phyloP scores from a whole-genome alignment of 1,284 basidiomycete genomes.

The Fomitopsis palustris region DNA sequence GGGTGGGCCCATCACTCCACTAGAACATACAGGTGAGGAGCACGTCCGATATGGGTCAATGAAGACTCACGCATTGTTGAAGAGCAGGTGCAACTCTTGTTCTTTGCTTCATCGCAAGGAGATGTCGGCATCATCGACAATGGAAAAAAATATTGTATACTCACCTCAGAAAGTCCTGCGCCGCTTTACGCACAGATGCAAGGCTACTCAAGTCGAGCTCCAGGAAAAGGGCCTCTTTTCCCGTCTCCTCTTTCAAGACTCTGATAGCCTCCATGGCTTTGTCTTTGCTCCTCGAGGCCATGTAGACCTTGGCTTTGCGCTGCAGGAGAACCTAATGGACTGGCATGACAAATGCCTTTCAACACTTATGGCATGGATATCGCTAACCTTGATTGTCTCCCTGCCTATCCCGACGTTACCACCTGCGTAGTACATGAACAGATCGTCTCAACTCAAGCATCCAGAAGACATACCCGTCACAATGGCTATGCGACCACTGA shows the following conservation, averaged over 20 bases:
- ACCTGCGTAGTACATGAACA: conserved; percentile 5
- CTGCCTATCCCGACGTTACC: conserved; percentile 19
- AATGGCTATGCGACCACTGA: conserved; percentile 42
- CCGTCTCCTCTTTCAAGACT: conserved; percentile 32
- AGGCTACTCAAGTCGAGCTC: conserved; percentile 49
- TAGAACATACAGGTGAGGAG: conserved; percentile 21
- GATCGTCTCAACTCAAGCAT: neutral
- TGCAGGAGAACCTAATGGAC: conserved; percentile 32
- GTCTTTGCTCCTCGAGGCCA: conserved; percentile 40
- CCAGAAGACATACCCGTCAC: conserved; percentile 31
- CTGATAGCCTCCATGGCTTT: conserved; percentile 43
- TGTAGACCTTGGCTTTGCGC: conserved; percentile 52
- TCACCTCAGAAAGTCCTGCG: conserved; percentile 34
- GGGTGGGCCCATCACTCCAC: conserved; percentile 52
- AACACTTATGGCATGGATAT: neutral
- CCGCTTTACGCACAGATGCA: conserved; percentile 36
- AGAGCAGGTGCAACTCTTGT: conserved; percentile 41
- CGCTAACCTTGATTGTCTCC: conserved; percentile 20
- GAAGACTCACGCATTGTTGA: conserved; percentile 51
- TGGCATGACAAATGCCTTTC: neutral
- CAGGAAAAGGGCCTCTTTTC: conserved; percentile 40
- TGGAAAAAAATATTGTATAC: too few species aligned
- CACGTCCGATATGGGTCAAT: conserved; percentile 14
- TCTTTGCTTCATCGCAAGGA: conserved; percentile 34
- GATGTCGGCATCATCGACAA: neutral